These are phyloP conservation scores for Triadica sebifera DNA, from an alignment of 345 rosid genomes.

Conservation along the genomic window DNA sequence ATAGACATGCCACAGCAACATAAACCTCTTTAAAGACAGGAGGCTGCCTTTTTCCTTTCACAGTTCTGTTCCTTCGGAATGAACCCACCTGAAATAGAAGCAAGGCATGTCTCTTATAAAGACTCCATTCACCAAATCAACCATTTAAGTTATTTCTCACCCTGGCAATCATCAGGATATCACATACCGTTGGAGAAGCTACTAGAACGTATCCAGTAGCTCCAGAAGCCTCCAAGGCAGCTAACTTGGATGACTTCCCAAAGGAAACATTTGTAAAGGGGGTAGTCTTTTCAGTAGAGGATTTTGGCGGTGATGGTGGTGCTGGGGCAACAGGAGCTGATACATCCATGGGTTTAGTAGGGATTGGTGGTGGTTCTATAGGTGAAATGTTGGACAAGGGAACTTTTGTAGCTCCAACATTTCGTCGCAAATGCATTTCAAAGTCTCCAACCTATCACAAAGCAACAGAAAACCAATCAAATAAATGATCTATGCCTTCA, in stretches of 20 bases:
- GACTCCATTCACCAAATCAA: not conserved
- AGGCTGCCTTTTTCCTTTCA: constrained; percentile 71
- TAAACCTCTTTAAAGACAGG: constrained; percentile 78
- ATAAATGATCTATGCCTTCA: not conserved
- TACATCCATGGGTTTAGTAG: constrained; percentile 65
- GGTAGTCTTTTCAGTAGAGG: constrained; percentile 47
- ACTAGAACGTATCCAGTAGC: constrained; percentile 62
- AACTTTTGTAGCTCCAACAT: constrained; percentile 49
- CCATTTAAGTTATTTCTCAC: not conserved
- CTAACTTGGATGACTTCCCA: constrained; percentile 68
- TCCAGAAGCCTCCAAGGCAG: constrained; percentile 82
- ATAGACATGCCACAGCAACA: not conserved
- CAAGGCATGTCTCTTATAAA: not conserved
- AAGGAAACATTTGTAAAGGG: constrained; percentile 63
- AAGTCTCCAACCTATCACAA: constrained; percentile 75
- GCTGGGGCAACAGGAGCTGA: constrained; percentile 43
- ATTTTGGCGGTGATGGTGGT: constrained; percentile 44
- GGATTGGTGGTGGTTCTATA: constrained; percentile 70
- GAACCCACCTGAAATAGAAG: constrained; percentile 57
- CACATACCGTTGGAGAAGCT: constrained; percentile 63
- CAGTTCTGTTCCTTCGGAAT: constrained; percentile 68
- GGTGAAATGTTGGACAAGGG: constrained; percentile 61
- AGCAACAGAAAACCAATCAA: constrained; percentile 2
- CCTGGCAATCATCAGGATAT: not conserved
- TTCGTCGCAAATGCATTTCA: constrained; percentile 84